phyloP scores from a whole-genome alignment of 1,139 yeast genomes.

The Pneumocystis jirovecii region DNA sequence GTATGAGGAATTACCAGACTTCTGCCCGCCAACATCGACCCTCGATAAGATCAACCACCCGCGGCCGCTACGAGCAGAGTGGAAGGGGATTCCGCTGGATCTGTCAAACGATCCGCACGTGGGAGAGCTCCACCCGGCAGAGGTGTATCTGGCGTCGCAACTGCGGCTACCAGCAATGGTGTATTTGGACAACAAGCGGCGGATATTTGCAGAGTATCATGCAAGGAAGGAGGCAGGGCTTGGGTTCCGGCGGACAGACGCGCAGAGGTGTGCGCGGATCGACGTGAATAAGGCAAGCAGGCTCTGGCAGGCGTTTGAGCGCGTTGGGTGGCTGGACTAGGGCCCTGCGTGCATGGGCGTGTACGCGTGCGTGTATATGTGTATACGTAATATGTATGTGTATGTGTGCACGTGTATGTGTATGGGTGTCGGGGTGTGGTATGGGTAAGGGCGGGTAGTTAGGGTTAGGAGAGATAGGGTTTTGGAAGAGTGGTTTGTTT shows the following conservation, averaged over 20 bases:
- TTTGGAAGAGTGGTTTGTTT: too few relatives aligned
- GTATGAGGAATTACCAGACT: conserved; percentile 34
- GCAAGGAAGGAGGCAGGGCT: conserved; percentile 55
- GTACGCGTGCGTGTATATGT: too few relatives aligned
- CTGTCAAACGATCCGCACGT: conserved; percentile 60
- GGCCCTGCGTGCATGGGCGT: too few relatives aligned
- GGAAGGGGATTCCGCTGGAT: conserved; percentile 98
- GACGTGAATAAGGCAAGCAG: conserved; percentile 95
- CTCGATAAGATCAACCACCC: conserved; percentile 45
- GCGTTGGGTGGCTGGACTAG: conserved; percentile 77
- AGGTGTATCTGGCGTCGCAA: conserved; percentile 72
- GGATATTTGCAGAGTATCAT: conserved; percentile 80
- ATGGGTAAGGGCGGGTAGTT: too few relatives aligned
- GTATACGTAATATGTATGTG: too few relatives aligned
- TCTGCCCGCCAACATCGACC: conserved; percentile 48
- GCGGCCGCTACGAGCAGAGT: conserved; percentile 71
- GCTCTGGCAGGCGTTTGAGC: conserved; percentile 81
- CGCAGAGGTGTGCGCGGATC: conserved; percentile 92
- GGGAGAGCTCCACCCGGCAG: conserved; percentile 74
- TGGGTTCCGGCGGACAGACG: conserved; percentile 91
- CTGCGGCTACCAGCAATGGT: conserved; percentile 75
- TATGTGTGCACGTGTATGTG: too few relatives aligned
- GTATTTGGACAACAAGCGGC: conserved; percentile 79
- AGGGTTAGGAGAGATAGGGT: too few relatives aligned
- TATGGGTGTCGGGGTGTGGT: too few relatives aligned